Evolutionary conservation across 169 alveolate genomes (phyloP), one percentile per base, ranked within the genome.

Genomic region (Plasmodium gaboni): DNA sequence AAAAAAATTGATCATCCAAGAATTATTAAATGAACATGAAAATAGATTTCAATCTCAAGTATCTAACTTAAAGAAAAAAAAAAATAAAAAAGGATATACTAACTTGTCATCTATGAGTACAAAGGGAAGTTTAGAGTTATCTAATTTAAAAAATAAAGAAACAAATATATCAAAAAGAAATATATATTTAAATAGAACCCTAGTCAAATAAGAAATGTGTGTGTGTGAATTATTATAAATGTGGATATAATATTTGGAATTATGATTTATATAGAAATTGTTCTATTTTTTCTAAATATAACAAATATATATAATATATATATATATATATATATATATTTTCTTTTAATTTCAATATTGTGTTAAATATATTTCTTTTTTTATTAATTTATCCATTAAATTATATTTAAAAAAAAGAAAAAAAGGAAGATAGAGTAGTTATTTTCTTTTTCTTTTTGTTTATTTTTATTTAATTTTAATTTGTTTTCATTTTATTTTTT

Each of bases 21-120:
- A 78, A 65, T 55, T 78, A 50, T 64, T 78, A 65, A 67, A 44
- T 12, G 89, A 78, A 32, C 64, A 78, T 28, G 67, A 78, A 8
- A 78, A 78, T 26, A 78, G 42, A 46, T 12, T 19, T 26, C 50
- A 46, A 26, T 64, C 89, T 6, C 65, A 65, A 65, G 19, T 64
- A n/a, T 6, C 19, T 48, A 24, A 67, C 19, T 15, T 78, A 78
- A 78, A 57, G 13, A 22, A 70, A 48, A 67, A 48, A 57, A 61
- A 60, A 8, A 78, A 78, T 64, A 78, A 65, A 69, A 61, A 59
- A 38, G 48, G 24, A 22, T 65, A 78, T 65, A 28, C 15, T 19
- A 69, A 78, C 24, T 65, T 64, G 50, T 78, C 89, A 17, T 78
- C 89, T 22, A 63, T 78, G 76, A 78, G 89, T 17, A 78, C 89